A percentile compares a stretch with the other conserved stretches of the same genome.
Conservation (phyloP, 1,139 yeast genomes). For the Sugiyamaella paludigena region DNA sequence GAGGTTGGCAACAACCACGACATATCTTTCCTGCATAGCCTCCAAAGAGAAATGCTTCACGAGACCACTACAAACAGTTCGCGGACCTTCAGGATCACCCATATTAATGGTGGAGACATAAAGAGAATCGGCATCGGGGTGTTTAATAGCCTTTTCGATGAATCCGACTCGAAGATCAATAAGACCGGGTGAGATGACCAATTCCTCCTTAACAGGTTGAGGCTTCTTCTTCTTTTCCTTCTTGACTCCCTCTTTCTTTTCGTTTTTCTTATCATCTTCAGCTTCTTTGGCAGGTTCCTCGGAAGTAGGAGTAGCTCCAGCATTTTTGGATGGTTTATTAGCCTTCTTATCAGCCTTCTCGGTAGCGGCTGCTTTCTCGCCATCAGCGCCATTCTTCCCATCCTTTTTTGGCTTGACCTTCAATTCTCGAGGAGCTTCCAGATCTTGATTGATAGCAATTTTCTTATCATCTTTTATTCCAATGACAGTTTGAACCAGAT, state of each 20-base stretch:
- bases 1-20: conserved; percentile 81
- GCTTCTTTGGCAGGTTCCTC: conserved; percentile 37
- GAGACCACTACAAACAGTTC: conserved; percentile 96
- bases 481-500: conserved; percentile 66
- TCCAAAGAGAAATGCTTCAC: conserved; percentile 76
- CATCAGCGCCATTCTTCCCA: conserved; percentile 21
- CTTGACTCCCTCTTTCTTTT: conserved; percentile 46
- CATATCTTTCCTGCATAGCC: conserved; percentile 77
- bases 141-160: conserved; percentile 93
- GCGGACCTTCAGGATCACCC: conserved; percentile 96
- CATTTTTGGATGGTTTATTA: conserved; percentile 48
- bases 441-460: conserved; percentile 55
- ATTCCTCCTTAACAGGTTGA: conserved; percentile 51
- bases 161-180: conserved; percentile 94
- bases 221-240: conserved; percentile 49
- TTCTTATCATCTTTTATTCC: conserved; percentile 54
- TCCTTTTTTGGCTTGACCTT: conserved; percentile 55
- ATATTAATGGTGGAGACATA: conserved; percentile 95
- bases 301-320: conserved; percentile 19
- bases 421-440: conserved; percentile 66
- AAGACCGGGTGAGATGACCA: conserved; percentile 73
- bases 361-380: conserved; percentile 10
- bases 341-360: conserved; percentile 54
- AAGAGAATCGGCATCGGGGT: conserved; percentile 95
- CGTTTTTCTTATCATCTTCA: conserved; percentile 36